phyloP scores from a whole-genome alignment of 495 filamentous ascomycete species.

The Venustampulla echinocandica region DNA sequence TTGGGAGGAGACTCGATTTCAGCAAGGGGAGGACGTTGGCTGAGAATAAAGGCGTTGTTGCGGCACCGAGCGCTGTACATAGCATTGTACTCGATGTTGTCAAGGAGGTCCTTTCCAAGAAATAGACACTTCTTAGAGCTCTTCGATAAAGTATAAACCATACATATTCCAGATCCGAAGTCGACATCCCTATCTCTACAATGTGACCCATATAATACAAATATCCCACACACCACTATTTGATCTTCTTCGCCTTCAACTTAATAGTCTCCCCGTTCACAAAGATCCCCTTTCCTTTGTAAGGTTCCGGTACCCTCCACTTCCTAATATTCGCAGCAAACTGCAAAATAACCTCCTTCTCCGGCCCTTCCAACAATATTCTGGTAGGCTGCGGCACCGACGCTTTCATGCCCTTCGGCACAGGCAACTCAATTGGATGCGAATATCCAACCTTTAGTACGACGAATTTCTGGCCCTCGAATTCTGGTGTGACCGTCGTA shows the following conservation, averaged over 20 bases:
- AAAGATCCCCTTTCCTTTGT: constrained; percentile 99
- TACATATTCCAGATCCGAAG: neutral
- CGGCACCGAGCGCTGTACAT: constrained; percentile 69
- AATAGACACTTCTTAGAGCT: constrained; percentile 10
- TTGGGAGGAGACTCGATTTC: constrained; percentile 76
- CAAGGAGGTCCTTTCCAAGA: constrained; percentile 56
- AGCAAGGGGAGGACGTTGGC: constrained; percentile 75
- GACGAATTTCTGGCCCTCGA: constrained; percentile 77
- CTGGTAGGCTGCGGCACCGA: constrained; percentile 89
- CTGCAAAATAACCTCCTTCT: constrained; percentile 77
- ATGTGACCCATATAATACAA: constrained; percentile 23
- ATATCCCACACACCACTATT: constrained; percentile 44
- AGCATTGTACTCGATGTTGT: constrained; percentile 71
- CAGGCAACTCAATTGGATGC: constrained; percentile 80
- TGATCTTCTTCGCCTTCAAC: constrained; percentile 98
- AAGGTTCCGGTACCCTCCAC: constrained; percentile 92
- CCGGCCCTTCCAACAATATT: constrained; percentile 77
- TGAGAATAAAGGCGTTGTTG: constrained; percentile 88
- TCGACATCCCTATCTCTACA: constrained; percentile 9
- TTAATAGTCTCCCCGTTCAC: constrained; percentile 94
- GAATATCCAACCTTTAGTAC: constrained; percentile 92
- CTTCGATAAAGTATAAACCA: neutral
- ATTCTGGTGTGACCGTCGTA: constrained; percentile 55
- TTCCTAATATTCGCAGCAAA: constrained; percentile 81
- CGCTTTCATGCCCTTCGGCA: constrained; percentile 77